phyloP scores from a whole-genome alignment of 495 filamentous ascomycete species.

The Cetradonia linearis region DNA sequence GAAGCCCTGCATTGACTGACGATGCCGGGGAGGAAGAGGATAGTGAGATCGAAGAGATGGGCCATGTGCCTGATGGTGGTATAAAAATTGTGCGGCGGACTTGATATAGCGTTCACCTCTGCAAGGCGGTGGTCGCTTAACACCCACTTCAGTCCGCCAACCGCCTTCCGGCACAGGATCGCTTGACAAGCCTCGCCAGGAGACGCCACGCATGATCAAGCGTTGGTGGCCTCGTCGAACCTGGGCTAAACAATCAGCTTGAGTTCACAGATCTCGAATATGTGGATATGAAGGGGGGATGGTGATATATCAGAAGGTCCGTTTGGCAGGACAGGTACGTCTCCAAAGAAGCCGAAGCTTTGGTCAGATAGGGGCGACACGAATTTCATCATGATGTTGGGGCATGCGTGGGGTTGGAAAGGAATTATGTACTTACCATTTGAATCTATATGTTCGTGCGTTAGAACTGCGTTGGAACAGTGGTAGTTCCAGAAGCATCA shows the following conservation, averaged over 20 bases:
- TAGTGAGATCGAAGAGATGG: slow-evolving; percentile 31
- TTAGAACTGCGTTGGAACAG: background rate
- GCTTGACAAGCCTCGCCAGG: background rate
- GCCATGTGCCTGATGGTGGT: slow-evolving; percentile 35
- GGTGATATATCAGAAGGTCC: slow-evolving; percentile 11
- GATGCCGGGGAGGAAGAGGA: slow-evolving; percentile 30
- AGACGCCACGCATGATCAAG: background rate
- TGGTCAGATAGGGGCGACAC: slow-evolving; percentile 12
- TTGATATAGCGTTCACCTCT: slow-evolving; percentile 19
- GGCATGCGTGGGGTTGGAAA: background rate
- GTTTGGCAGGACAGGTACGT: slow-evolving; percentile 14
- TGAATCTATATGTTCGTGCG: background rate
- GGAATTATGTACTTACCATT: background rate
- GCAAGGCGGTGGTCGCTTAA: background rate
- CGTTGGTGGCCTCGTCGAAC: background rate
- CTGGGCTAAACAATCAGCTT: background rate
- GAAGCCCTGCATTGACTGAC: slow-evolving; percentile 21
- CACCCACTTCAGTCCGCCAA: background rate
- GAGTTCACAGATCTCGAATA: background rate
- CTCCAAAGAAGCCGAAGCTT: slow-evolving; percentile 3
- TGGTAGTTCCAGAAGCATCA: too few species aligned
- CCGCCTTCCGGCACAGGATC: background rate
- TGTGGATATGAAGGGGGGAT: background rate
- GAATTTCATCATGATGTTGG: slow-evolving; percentile 1
- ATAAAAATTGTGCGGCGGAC: slow-evolving; percentile 39